A percentile compares a stretch with the other conserved stretches of the same genome.
Evolutionary conservation across 2,329 filamentous ascomycete species (phyloP).

Genomic region (Fusarium praegraminearum): DNA sequence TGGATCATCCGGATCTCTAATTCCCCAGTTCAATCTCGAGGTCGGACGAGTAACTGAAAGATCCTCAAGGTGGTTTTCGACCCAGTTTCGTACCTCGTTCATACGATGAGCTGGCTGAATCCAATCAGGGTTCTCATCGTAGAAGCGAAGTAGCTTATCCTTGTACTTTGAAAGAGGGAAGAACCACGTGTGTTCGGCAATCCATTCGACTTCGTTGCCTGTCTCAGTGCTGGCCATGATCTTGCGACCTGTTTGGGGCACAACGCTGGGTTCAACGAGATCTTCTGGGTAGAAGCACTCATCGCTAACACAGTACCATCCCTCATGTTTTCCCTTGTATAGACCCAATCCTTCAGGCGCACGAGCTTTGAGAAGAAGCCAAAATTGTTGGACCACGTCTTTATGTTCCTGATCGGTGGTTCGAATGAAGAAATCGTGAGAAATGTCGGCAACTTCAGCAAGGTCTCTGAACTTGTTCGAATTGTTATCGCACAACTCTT

Average conservation of each 20-base stretch:
- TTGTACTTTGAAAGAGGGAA: slow-evolving; percentile 88
- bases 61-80: slow-evolving; percentile 82
- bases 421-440: slow-evolving; percentile 88
- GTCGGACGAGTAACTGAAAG: slow-evolving; percentile 88
- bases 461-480: slow-evolving; percentile 83
- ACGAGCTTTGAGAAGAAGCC: slow-evolving; percentile 75
- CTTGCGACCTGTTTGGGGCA: slow-evolving; percentile 84
- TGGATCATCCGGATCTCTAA: slow-evolving; percentile 85
- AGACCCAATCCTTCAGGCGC: slow-evolving; percentile 75
- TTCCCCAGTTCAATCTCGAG: slow-evolving; percentile 85
- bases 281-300: slow-evolving; percentile 93
- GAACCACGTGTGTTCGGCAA: slow-evolving; percentile 92
- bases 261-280: slow-evolving; percentile 77
- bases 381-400: slow-evolving; percentile 89
- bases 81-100: slow-evolving; percentile 82
- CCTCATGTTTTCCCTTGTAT: slow-evolving; percentile 87
- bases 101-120: slow-evolving; percentile 79
- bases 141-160: slow-evolving; percentile 83
- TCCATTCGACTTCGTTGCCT: slow-evolving; percentile 94
- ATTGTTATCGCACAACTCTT: slow-evolving; percentile 89
- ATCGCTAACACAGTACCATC: slow-evolving; percentile 97
- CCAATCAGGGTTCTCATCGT: slow-evolving; percentile 80
- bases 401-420: slow-evolving; percentile 88
- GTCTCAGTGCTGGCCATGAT: slow-evolving; percentile 88
- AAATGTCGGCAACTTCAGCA: slow-evolving; percentile 75